Percentiles rank a stretch among this genome's conserved stretches.
Evolutionary conservation across 441 rosid species (phyloP).

Genomic region (Sinapis alba): DNA sequence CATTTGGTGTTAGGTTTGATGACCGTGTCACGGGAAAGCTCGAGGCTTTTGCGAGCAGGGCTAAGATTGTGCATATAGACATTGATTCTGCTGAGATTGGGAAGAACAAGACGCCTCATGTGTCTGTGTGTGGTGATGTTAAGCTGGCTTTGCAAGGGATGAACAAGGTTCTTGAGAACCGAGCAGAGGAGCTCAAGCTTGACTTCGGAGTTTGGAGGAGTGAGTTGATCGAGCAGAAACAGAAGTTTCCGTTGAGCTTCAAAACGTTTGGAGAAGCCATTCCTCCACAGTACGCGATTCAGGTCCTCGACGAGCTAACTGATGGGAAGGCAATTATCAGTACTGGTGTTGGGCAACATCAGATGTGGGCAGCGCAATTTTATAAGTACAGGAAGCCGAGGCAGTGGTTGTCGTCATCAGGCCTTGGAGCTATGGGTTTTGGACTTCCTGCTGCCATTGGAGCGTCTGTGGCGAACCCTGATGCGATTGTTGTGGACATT

Average conservation of each 20-base stretch:
- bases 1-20: conserved; percentile 94
- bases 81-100: conserved; percentile 96
- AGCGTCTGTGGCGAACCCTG: conserved; percentile 91
- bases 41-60: conserved; percentile 91
- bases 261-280: conserved; percentile 89
- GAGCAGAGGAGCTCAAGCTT: conserved; percentile 43
- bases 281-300: conserved; percentile 91
- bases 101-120: conserved; percentile 94
- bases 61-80: conserved; percentile 94
- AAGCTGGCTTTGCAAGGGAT: conserved; percentile 80
- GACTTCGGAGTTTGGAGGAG: conserved; percentile 74
- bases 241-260: conserved; percentile 61
- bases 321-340: conserved; percentile 84
- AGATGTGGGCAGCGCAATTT: conserved; percentile 99
- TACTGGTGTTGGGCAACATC: conserved; percentile 98
- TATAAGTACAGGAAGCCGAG: conserved; percentile 88
- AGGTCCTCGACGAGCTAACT: conserved; percentile 85
- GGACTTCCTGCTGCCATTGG: conserved; percentile 97
- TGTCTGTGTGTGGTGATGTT: conserved; percentile 84
- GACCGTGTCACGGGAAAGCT: conserved; percentile 95
- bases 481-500: conserved; percentile 77
- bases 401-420: conserved; percentile 90
- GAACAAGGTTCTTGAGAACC: conserved; percentile 61
- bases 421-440: conserved; percentile 98
- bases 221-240: conserved; percentile 73